phyloP scores from a whole-genome alignment of 306 rosid species.

The Vigna mungo region DNA sequence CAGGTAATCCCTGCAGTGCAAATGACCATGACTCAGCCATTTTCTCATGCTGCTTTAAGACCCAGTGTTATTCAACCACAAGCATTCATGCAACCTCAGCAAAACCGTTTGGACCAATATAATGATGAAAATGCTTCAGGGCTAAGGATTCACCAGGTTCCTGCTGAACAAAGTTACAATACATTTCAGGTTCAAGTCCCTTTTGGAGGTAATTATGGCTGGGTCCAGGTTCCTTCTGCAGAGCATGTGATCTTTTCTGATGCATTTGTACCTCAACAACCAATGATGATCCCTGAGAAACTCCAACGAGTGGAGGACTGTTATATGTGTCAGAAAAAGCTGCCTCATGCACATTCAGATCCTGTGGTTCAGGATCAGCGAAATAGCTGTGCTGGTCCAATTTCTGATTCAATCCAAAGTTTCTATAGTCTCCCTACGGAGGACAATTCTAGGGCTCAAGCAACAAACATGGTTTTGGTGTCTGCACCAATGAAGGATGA shows the following conservation, averaged over 20 bases:
- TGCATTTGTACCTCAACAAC: conserved; percentile 62
- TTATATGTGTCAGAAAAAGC: conserved; percentile 77
- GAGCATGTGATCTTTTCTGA: conserved; percentile 63
- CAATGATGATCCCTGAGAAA: conserved; percentile 59
- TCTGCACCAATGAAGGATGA: conserved; percentile 62
- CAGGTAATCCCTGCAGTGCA: conserved; percentile 69
- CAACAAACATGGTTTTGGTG: conserved; percentile 54
- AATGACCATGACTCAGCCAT: conserved; percentile 64
- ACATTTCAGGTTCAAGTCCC: conserved; percentile 71
- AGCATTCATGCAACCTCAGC: conserved; percentile 66
- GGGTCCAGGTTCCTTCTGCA: conserved; percentile 67
- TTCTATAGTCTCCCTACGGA: conserved; percentile 58
- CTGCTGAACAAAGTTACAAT: conserved; percentile 74
- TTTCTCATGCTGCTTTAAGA: conserved; percentile 62
- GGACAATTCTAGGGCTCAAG: conserved; percentile 60
- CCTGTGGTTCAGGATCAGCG: conserved; percentile 68
- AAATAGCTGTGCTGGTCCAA: conserved; percentile 50
- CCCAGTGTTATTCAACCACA: conserved; percentile 65
- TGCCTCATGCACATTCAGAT: conserved; percentile 93
- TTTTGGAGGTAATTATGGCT: conserved; percentile 65
- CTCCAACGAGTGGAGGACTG: conserved; percentile 66
- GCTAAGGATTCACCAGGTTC: conserved; percentile 69
- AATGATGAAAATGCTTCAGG: conserved; percentile 62
- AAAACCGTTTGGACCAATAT: conserved; percentile 60
- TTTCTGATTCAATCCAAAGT: conserved; percentile 59